These are phyloP conservation scores for Petrea volubilis DNA, from an alignment of 257 asterid species.

Conservation along the genomic window DNA sequence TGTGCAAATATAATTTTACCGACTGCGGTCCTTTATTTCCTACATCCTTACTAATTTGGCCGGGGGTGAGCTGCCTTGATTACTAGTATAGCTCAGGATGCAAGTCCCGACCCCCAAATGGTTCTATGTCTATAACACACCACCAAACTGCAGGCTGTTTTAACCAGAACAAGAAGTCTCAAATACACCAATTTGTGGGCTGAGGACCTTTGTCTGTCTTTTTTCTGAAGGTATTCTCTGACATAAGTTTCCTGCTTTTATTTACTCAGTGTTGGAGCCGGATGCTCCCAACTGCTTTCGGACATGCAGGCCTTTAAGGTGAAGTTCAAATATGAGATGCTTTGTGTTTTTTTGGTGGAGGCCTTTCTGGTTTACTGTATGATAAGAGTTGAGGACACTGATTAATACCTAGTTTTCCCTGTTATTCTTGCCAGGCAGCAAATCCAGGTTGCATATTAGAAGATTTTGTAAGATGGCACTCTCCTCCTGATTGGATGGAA, in stretches of 20 bases:
- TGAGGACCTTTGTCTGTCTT: neutral
- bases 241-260: constrained; percentile 30
- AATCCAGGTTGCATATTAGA: constrained; percentile 97
- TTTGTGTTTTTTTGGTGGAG: constrained; percentile 12
- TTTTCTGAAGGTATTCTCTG: constrained; percentile 24
- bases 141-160: neutral
- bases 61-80: neutral
- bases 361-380: constrained; percentile 14
- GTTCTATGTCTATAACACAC: neutral
- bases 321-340: constrained; percentile 33
- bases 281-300: constrained; percentile 97
- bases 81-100: neutral
- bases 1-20: neutral
- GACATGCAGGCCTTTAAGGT: constrained; percentile 99
- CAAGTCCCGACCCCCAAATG: neutral
- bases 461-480: constrained; percentile 99
- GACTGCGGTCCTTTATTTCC: neutral
- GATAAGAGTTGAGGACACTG: constrained; percentile 22
- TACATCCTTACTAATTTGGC: neutral
- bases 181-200: neutral
- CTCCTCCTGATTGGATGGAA: constrained; percentile 99
- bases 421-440: constrained; percentile 77
- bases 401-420: constrained; percentile 17
- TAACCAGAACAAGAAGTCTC: neutral
- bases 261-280: constrained; percentile 89